These are phyloP conservation scores for Pluteus cervinus DNA, from an alignment of 768 basidiomycete species.

Conservation along the genomic window DNA sequence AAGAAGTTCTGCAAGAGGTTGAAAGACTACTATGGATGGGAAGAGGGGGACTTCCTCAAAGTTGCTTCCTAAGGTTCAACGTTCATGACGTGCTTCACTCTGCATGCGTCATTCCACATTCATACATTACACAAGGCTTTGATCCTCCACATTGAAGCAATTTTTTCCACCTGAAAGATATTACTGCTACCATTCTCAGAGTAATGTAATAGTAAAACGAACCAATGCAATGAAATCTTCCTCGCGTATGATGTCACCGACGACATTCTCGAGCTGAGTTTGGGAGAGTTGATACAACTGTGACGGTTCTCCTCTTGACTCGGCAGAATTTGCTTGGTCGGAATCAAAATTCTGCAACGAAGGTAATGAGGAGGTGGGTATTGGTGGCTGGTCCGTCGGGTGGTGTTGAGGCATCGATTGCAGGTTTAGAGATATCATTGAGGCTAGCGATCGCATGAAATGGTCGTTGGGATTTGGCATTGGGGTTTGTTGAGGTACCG, in stretches of 20 bases:
- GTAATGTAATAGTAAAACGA: constrained; percentile 14
- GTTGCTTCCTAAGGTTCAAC: neutral
- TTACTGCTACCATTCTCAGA: neutral
- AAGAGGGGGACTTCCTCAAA: constrained; percentile 32
- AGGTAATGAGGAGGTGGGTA: no score
- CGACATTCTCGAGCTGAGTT: constrained; percentile 46
- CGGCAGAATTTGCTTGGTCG: constrained; percentile 21
- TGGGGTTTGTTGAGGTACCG: no score
- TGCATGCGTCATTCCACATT: constrained; percentile 1
- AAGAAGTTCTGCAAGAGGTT: constrained; percentile 52
- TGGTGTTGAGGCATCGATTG: no score
- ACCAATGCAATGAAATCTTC: constrained; percentile 78
- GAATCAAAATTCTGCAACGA: no score
- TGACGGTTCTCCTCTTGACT: constrained; percentile 38
- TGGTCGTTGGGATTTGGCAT: no score
- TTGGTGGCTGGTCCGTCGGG: no score
- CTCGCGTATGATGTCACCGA: constrained; percentile 61
- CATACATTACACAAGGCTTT: constrained; percentile 29
- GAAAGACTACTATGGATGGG: constrained; percentile 66
- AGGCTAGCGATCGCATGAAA: no score
- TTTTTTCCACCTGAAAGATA: constrained; percentile 39
- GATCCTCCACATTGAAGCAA: constrained; percentile 48
- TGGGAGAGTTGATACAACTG: constrained; percentile 49
- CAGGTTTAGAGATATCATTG: no score
- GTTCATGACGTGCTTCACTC: neutral